Base-by-base conservation (phyloP, 2,329 filamentous ascomycete species). In the Pseudogymnoascus sp. region DNA sequence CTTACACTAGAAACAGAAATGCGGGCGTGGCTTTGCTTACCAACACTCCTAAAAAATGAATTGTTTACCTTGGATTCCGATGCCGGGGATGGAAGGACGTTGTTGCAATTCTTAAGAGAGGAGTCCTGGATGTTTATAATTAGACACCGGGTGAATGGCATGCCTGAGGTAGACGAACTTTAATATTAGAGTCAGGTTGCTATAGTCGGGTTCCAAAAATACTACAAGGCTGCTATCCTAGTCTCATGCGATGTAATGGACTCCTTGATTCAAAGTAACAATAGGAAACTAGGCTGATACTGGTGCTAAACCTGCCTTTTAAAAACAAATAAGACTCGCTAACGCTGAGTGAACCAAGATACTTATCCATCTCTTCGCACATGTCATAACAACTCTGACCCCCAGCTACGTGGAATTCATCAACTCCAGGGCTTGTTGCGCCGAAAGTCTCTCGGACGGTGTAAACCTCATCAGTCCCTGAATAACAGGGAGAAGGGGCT, bases 401-500 rank as follows among this genome's bases (percentile, higher is more conserved):
- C n/a, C 7, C 9, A 5, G 9, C n/a, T 52, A 52, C 15, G 0
- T 30, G 26, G 45, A 19, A 5, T 2, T 12, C 3, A 58, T 13
- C 12, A 58, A 19, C 15, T 23, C 35, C 18, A 58, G 21, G 12
- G 57, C 57, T 45, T 58, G 18, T 15, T 28, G 39, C 8, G 57
- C 35, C 23, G 57, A 58, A 58, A 58, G 26, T 28, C 57, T 19
- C 23, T 58, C 57, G 9, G n/a, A 18, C 9, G 57, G 57, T 12
- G 5, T 58, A 13, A 58, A 58, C 21, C 15, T 58, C 34, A 58
- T 38, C 21, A 58, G 5, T 6, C 57, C 57, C 33, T 45, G 28
- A 12, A 58, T 58, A 28, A 58, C 57, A 39, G 33, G 57, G 19
- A 58, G 57, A 8, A 58, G 34, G 21, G 23, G 30, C 28, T 58